Conservation (phyloP, 2,329 filamentous ascomycete genomes). For the Aspergillus quadrilineatus region DNA sequence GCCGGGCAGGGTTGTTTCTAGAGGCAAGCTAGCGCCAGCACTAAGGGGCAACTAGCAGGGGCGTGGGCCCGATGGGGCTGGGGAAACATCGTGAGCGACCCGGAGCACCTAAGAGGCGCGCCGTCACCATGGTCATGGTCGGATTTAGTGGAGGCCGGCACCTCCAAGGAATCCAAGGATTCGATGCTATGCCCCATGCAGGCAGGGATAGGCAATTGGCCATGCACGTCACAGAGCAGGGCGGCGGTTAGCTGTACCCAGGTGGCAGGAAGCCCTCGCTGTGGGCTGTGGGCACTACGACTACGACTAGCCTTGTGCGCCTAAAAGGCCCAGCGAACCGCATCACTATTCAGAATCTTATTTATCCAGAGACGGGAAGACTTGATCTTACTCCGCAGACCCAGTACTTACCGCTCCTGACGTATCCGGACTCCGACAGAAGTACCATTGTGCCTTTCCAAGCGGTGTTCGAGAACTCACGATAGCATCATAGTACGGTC, state of each 20-base stretch:
- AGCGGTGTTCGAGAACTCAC: slow-evolving; percentile 6
- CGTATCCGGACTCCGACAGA: slow-evolving; percentile 6
- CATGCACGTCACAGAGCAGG: slow-evolving; percentile 12
- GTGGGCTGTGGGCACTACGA: neutral
- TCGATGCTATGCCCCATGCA: slow-evolving; percentile 9
- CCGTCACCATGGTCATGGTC: slow-evolving; percentile 24
- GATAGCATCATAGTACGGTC: slow-evolving; percentile 9
- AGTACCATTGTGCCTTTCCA: neutral
- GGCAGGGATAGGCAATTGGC: slow-evolving; percentile 8
- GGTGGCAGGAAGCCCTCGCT: neutral
- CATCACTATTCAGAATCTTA: neutral
- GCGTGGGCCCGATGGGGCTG: slow-evolving; percentile 13
- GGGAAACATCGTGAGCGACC: slow-evolving; percentile 19
- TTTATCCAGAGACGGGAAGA: neutral
- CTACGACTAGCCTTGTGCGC: neutral
- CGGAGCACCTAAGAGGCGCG: slow-evolving; percentile 16
- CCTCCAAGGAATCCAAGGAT: slow-evolving; percentile 11
- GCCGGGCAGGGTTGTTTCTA: slow-evolving; percentile 1
- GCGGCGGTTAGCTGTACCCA: neutral
- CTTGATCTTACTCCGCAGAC: no score
- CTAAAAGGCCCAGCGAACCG: neutral
- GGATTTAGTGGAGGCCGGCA: slow-evolving; percentile 17
- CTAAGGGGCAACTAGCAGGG: slow-evolving; percentile 19
- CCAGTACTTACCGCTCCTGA: slow-evolving; percentile 7
- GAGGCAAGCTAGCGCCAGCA: slow-evolving; percentile 14